Evolutionary conservation across 768 basidiomycete species (phyloP), one percentile per base, ranked within the genome.

Genomic region (Symmetrospora coprosmae): DNA sequence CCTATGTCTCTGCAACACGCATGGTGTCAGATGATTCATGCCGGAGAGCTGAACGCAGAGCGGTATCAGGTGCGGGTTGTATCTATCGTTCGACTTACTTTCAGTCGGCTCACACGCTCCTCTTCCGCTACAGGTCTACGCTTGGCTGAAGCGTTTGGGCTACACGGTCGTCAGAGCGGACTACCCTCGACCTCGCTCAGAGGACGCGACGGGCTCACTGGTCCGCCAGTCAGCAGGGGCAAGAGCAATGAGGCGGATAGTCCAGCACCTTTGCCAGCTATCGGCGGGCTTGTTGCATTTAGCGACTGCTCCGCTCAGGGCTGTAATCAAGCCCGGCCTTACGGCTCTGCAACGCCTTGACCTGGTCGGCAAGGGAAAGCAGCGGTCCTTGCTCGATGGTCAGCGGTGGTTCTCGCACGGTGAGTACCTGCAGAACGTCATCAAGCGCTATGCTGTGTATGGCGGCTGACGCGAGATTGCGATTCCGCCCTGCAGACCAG

Each of bases 1-100:
- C 87, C 88, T 0, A 91, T 96, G 85, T 82, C 81, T 50, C 89
- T 88, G 2, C 87, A 94, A 71, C 87, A 97, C 67, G 88, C 84
- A 0, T 96, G 82, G 69, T 76, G 79, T 1, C 84, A 86, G 68
- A 85, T 92, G 81, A 81, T 94, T 55, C 87, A 86, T 4, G 77
- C 72, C 47, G 83, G 85, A 40, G 82, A 80, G 45, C 71, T 96
- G 35, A 85, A 84, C 0, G 72, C 87, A 65, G 92, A 96, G 70
- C 79, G 81, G 61, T 90, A 92, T 71, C 89, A 94, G 78, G 92
- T 87, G 60, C 46, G 77, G 39, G 37, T 21, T 31, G 37, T 50
- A 16, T 14, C 34, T 28, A 41, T 47, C 4, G 13, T 11, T 31
- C 28, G 31, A 34, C 30, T 34, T 14, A 17, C 16, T 30, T 41